These are phyloP conservation scores for Calvatia gigantea DNA, from an alignment of 768 basidiomycete species.

Conservation along the genomic window DNA sequence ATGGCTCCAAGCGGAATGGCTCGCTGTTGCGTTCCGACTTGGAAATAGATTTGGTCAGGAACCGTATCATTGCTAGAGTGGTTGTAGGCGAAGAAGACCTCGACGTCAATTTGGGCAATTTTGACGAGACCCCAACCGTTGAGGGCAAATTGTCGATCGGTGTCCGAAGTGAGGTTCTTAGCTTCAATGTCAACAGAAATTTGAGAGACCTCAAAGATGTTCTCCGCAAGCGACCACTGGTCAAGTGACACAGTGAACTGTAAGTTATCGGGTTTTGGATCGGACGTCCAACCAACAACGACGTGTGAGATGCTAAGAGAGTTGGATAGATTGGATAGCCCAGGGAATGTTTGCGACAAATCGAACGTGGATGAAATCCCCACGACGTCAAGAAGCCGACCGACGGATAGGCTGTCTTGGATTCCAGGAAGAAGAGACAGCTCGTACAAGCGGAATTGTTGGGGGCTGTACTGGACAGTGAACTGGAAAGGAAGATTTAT, in stretches of 20 bases:
- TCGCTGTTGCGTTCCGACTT: background rate
- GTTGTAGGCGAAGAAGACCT: background rate
- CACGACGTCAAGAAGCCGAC: background rate
- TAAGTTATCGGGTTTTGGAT: background rate
- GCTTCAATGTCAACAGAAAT: background rate
- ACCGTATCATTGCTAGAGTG: background rate
- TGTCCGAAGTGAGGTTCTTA: background rate
- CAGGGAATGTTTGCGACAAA: background rate
- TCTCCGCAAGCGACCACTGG: background rate
- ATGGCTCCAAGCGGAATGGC: background rate
- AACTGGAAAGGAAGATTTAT: background rate
- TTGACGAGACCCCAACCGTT: background rate
- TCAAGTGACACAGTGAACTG: background rate
- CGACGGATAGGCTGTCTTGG: background rate
- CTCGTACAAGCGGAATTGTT: background rate
- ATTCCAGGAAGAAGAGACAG: background rate
- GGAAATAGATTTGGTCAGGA: background rate
- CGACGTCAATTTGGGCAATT: background rate
- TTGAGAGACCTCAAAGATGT: background rate
- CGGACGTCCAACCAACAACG: background rate
- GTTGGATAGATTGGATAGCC: background rate
- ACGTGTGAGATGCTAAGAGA: background rate
- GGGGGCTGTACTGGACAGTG: background rate
- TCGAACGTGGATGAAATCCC: background rate
- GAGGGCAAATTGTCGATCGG: background rate